phyloP scores from a whole-genome alignment of 352 stramenopile species.

The Pythium inflatum region DNA sequence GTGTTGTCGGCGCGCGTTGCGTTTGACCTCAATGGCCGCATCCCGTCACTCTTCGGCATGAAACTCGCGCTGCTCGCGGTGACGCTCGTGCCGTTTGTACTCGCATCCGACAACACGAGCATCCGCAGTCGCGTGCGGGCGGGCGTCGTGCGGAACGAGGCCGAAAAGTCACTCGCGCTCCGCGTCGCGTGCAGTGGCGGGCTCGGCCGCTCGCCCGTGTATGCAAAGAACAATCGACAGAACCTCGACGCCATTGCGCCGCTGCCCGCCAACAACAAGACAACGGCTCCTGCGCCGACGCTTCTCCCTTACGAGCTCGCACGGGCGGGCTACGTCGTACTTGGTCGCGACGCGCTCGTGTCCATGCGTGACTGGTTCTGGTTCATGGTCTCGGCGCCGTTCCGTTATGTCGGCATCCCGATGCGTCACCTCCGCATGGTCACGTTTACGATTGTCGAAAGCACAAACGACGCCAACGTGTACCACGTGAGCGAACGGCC shows the following conservation, averaged over 20 bases:
- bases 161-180: slow-evolving; percentile 37
- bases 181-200: slow-evolving; percentile 34
- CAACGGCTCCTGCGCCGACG: not conserved
- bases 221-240: too few relatives aligned
- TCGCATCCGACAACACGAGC: slow-evolving; percentile 20
- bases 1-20: slow-evolving; percentile 28
- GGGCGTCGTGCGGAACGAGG: slow-evolving; percentile 17
- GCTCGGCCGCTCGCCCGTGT: slow-evolving; percentile 27
- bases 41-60: slow-evolving; percentile 28
- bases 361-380: slow-evolving; percentile 30
- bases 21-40: slow-evolving; percentile 37
- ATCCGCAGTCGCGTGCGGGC: slow-evolving; percentile 17
- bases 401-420: slow-evolving; percentile 6
- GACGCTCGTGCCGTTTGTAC: slow-evolving; percentile 32
- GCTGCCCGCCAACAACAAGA: not conserved
- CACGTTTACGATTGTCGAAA: slow-evolving; percentile 10
- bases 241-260: slow-evolving; percentile 29
- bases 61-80: slow-evolving; percentile 38
- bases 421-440: slow-evolving; percentile 25
- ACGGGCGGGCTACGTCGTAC: slow-evolving; percentile 21
- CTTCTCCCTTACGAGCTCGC: slow-evolving; percentile 24
- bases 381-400: slow-evolving; percentile 22
- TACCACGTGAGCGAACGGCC: slow-evolving; percentile 20
- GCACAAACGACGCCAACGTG: not conserved
- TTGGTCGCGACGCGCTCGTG: slow-evolving; percentile 24